Evolutionary conservation across 2,329 filamentous ascomycete genomes (phyloP).

Genomic region (Diaporthe nobilis): DNA sequence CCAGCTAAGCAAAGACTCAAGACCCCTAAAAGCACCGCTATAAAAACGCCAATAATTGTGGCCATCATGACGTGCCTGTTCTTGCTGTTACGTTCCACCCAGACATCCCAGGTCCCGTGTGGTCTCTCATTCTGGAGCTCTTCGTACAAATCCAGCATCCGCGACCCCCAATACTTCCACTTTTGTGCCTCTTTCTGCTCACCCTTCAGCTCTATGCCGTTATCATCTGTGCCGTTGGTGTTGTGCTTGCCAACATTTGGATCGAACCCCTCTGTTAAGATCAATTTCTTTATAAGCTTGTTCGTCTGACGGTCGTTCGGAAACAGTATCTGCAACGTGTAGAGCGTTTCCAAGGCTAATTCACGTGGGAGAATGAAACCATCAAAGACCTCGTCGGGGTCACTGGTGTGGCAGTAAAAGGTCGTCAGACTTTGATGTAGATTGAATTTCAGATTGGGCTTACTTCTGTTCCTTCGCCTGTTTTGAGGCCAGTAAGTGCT

Average conservation of each 20-base stretch:
- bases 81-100: constrained; percentile 16
- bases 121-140: constrained; percentile 10
- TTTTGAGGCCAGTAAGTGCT: not conserved
- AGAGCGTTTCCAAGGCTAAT: not conserved
- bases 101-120: not conserved
- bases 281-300: not conserved
- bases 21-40: not conserved
- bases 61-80: constrained; percentile 8
- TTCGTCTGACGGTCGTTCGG: not conserved
- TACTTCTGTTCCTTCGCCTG: not conserved
- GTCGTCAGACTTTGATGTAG: no score
- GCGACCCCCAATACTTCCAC: not conserved
- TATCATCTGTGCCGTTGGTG: constrained; percentile 4
- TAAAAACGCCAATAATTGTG: not conserved
- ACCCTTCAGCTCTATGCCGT: not conserved
- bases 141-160: constrained; percentile 6
- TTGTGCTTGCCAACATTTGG: not conserved
- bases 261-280: not conserved
- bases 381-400: not conserved
- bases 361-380: not conserved
- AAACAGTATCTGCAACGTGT: not conserved
- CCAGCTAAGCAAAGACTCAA: not conserved
- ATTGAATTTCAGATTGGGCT: no score
- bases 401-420: not conserved
- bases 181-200: not conserved